Conservation (phyloP, 805 yeast genomes). For the Teunomyces atbi region DNA sequence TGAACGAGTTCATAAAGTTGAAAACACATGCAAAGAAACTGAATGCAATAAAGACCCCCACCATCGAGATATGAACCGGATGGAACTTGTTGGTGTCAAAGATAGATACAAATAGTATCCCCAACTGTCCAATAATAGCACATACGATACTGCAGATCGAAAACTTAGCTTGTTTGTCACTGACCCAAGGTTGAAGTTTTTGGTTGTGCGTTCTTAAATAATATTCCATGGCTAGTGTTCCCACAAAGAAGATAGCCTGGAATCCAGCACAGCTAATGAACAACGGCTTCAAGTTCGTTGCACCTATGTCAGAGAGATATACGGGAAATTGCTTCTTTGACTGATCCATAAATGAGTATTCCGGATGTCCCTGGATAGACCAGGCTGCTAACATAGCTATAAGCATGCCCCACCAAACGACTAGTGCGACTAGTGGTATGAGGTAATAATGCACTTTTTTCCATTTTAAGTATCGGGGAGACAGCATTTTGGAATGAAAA, state of each 20-base stretch:
- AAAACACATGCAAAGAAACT: constrained; percentile 50
- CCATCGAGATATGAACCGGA: constrained; percentile 64
- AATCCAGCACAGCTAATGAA: constrained; percentile 76
- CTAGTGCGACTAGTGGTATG: constrained; percentile 63
- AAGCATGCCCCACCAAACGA: constrained; percentile 91
- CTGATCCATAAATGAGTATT: constrained; percentile 52
- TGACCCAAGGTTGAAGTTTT: constrained; percentile 52
- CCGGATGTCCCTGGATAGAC: constrained; percentile 79
- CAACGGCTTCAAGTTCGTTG: constrained; percentile 79
- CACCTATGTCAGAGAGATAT: constrained; percentile 84
- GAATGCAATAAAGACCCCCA: constrained; percentile 68
- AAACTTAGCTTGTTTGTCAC: constrained; percentile 40
- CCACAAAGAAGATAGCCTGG: constrained; percentile 72
- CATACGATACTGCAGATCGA: constrained; percentile 42
- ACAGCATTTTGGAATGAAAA: neutral
- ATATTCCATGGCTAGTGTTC: constrained; percentile 63
- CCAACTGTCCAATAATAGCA: constrained; percentile 64
- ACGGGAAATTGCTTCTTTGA: constrained; percentile 47
- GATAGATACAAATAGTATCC: constrained; percentile 70
- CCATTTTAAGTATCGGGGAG: constrained; percentile 18
- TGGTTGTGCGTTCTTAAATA: constrained; percentile 49
- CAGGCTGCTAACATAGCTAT: constrained; percentile 75
- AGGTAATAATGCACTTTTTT: constrained; percentile 50
- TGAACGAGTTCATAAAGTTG: constrained; percentile 36
- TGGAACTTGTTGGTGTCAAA: constrained; percentile 63